Conservation (phyloP, 1,284 basidiomycete species). For the Neolentinus lepideus region DNA sequence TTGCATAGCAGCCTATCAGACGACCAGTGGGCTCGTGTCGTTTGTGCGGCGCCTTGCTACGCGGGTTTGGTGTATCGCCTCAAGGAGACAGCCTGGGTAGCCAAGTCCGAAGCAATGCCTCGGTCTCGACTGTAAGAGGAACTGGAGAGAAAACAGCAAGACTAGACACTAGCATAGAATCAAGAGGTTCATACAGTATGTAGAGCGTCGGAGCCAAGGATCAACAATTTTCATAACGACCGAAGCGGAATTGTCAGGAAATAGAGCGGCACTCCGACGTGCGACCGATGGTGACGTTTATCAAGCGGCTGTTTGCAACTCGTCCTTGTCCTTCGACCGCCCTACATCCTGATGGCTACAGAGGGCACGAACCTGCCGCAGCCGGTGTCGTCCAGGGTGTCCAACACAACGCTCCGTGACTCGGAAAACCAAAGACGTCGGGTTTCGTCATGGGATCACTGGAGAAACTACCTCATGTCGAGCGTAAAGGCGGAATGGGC, state of each 20-base stretch:
- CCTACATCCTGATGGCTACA: neutral
- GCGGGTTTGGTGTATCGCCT: too few relatives aligned
- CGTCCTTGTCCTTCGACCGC: neutral
- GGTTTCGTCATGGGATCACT: neutral
- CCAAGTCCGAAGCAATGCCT: too few relatives aligned
- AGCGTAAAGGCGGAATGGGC: conserved; percentile 59
- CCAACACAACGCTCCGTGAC: neutral
- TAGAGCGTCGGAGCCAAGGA: too few relatives aligned
- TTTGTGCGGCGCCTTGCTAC: neutral
- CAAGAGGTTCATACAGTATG: too few relatives aligned
- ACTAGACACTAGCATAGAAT: too few relatives aligned
- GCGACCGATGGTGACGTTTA: neutral
- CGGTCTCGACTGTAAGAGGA: too few relatives aligned
- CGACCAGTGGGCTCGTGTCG: neutral
- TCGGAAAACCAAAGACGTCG: neutral
- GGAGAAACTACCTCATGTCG: conserved; percentile 21
- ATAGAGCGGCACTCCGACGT: neutral
- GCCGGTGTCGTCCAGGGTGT: neutral
- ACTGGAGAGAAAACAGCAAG: too few relatives aligned
- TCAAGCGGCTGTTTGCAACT: neutral
- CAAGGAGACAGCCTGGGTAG: too few relatives aligned
- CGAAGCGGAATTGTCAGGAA: neutral
- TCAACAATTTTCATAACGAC: too few relatives aligned
- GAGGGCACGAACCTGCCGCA: neutral
- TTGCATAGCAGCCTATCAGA: neutral